Percentiles rank a stretch among this genome's conserved stretches.
These are phyloP conservation scores for Aspergillus wentii DNA, from an alignment of 495 filamentous ascomycete species.

Conservation along the genomic window DNA sequence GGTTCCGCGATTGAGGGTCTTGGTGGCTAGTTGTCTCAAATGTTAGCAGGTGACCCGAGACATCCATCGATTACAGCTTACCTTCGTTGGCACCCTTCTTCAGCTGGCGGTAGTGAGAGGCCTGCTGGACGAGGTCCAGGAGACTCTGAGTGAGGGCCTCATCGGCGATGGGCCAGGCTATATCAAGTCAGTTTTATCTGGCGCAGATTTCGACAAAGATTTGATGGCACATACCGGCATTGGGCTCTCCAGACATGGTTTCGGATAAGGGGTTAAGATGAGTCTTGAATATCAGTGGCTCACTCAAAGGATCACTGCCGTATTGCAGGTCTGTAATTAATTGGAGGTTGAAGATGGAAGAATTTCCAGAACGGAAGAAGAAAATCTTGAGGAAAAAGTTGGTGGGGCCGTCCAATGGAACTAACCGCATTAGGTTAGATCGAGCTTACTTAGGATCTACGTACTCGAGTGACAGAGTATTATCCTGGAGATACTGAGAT, in stretches of 20 bases:
- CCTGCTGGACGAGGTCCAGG: conserved; percentile 85
- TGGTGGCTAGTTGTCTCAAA: conserved; percentile 53
- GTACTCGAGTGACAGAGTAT: too few relatives aligned
- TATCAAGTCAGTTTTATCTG: conserved; percentile 14
- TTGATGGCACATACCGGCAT: conserved; percentile 24
- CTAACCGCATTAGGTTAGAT: conserved; percentile 1
- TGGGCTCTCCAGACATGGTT: conserved; percentile 38
- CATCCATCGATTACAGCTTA: conserved; percentile 6
- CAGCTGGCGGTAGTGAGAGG: conserved; percentile 74
- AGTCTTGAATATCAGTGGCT: conserved; percentile 32
- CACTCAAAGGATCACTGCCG: conserved; percentile 44
- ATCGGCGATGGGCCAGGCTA: conserved; percentile 91
- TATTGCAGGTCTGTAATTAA: conserved; percentile 14
- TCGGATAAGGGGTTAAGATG: conserved; percentile 16
- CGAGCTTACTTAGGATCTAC: neutral
- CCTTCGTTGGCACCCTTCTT: conserved; percentile 73
- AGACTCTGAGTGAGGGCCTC: conserved; percentile 71
- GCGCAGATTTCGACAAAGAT: neutral
- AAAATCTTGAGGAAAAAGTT: conserved; percentile 9
- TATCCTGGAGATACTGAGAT: too few relatives aligned
- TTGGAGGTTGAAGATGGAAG: conserved; percentile 11
- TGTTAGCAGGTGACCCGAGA: neutral
- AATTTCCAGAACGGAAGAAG: conserved; percentile 13
- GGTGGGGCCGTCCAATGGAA: conserved; percentile 1
- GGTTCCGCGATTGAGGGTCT: conserved; percentile 85